Evolutionary conservation across 345 rosid species (phyloP).

Genomic region (Gossypium arboreum): DNA sequence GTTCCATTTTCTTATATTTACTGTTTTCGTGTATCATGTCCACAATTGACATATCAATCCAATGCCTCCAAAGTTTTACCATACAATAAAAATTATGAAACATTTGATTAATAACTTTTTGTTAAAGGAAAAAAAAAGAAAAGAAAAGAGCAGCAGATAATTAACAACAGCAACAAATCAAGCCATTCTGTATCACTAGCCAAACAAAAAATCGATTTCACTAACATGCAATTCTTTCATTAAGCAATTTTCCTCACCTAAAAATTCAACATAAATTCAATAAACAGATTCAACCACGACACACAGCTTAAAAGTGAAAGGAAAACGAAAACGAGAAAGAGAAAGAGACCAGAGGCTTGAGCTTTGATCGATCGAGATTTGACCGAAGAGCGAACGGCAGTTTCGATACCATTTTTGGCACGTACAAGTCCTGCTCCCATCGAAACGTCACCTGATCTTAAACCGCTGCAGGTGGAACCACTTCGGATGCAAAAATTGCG

Average conservation of each 20-base stretch:
- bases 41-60: not conserved
- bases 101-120: not conserved
- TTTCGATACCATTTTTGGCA: conserved; percentile 32
- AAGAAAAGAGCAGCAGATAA: not conserved
- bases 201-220: not conserved
- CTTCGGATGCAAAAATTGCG: conserved; percentile 28
- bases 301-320: not conserved
- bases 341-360: conserved; percentile 64
- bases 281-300: not conserved
- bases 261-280: not conserved
- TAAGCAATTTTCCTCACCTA: not conserved
- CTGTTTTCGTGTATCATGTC: not conserved
- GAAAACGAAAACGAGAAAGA: not conserved
- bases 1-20: not conserved
- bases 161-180: not conserved
- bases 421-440: conserved; percentile 70
- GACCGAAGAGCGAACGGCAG: conserved; percentile 36
- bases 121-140: not conserved
- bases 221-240: conserved; percentile 8
- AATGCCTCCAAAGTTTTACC: not conserved
- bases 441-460: conserved; percentile 29
- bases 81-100: not conserved
- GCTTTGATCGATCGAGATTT: conserved; percentile 61
- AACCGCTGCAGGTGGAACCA: conserved; percentile 29
- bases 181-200: not conserved